Evolutionary conservation across 306 rosid genomes (phyloP).

Genomic region (Ziziphus jujuba): DNA sequence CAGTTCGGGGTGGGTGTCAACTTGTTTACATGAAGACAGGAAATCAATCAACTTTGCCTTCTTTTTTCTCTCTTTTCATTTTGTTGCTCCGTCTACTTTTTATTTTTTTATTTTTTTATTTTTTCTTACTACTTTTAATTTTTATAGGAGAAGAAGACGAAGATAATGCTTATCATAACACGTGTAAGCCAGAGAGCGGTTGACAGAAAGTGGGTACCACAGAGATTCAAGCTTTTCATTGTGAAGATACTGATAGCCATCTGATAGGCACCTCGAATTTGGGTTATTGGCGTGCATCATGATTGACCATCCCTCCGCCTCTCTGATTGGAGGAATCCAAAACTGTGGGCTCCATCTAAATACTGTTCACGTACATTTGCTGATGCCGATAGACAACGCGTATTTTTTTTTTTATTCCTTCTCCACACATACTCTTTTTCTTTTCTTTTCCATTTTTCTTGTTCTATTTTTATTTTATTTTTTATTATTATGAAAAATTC

Average conservation of each 20-base stretch:
- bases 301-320: too few relatives aligned
- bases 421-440: neutral
- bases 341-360: conserved; percentile 22
- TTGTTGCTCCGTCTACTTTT: neutral
- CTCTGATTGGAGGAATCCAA: conserved; percentile 26
- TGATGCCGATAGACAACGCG: neutral
- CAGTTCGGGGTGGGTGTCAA: too few relatives aligned
- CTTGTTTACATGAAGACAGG: conserved; percentile 19
- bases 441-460: too few relatives aligned
- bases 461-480: too few relatives aligned
- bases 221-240: neutral
- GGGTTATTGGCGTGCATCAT: neutral
- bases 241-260: conserved; percentile 14
- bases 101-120: neutral
- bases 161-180: conserved; percentile 16
- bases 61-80: neutral
- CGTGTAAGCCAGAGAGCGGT: conserved; percentile 3
- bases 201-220: neutral
- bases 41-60: conserved; percentile 1
- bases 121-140: conserved; percentile 3
- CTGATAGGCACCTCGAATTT: neutral
- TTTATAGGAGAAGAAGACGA: neutral
- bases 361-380: neutral
- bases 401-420: neutral
- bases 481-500: too few relatives aligned